A percentile compares a stretch with the other conserved stretches of the same genome.
phyloP scores from a whole-genome alignment of 805 yeast species.

The Myxozyma lipomycoides region DNA sequence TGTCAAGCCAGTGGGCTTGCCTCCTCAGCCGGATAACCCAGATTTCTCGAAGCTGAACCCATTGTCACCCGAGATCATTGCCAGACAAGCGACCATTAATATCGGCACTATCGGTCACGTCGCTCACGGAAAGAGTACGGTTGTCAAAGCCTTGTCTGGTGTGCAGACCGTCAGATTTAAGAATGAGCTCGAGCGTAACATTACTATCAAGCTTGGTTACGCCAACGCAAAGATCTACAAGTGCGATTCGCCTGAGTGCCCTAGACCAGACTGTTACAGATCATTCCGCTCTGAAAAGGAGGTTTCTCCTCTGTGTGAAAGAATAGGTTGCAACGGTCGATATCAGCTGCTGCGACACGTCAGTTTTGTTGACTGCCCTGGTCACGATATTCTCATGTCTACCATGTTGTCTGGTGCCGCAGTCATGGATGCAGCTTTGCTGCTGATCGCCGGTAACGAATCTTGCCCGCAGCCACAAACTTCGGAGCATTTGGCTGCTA shows the following conservation, averaged over 20 bases:
- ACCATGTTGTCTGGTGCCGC: constrained; percentile 99
- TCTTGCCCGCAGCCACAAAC: constrained; percentile 99
- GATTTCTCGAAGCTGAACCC: constrained; percentile 81
- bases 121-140: constrained; percentile 93
- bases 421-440: constrained; percentile 98
- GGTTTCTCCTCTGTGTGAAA: constrained; percentile 85
- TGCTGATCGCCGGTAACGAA: constrained; percentile 96
- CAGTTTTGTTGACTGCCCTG: constrained; percentile 98
- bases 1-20: constrained; percentile 96
- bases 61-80: constrained; percentile 85
- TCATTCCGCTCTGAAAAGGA: constrained; percentile 94
- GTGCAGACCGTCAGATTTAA: constrained; percentile 99
- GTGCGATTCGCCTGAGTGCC: constrained; percentile 79
- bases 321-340: constrained; percentile 84
- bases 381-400: constrained; percentile 99
- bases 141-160: constrained; percentile 93
- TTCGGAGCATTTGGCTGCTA: constrained; percentile 98
- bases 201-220: constrained; percentile 96
- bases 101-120: constrained; percentile 97
- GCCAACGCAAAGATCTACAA: constrained; percentile 98
- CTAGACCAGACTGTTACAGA: constrained; percentile 91
- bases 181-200: constrained; percentile 97
- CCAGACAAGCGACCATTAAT: constrained; percentile 96
- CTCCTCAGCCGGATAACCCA: constrained; percentile 90
- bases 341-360: constrained; percentile 92